Evolutionary conservation across 2,329 filamentous ascomycete species (phyloP).

Genomic region (Xylaria sp.): DNA sequence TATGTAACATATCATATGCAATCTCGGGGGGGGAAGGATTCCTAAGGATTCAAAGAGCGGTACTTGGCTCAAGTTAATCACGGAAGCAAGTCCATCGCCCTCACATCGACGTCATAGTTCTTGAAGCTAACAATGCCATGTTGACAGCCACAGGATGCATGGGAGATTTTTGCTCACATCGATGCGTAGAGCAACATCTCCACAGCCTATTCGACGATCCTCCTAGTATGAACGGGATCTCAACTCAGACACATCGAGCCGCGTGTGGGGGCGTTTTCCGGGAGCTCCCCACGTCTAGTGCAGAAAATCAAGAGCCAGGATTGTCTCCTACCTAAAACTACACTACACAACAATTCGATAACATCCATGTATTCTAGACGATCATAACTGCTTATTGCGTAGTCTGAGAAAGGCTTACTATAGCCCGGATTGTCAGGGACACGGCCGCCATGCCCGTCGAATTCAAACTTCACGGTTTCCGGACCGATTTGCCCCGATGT

Average conservation of each 20-base stretch:
- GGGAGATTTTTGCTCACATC: background rate
- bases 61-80: constrained; percentile 11
- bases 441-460: background rate
- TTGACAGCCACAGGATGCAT: background rate
- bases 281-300: constrained; percentile 17
- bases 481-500: constrained; percentile 20
- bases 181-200: background rate
- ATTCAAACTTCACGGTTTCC: constrained; percentile 14
- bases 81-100: background rate
- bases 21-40: constrained; percentile 6
- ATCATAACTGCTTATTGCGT: constrained; percentile 28
- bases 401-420: constrained; percentile 24
- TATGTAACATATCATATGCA: constrained; percentile 14
- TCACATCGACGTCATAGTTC: constrained; percentile 10
- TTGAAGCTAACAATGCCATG: background rate
- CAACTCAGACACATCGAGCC: constrained; percentile 15
- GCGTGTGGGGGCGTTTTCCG: constrained; percentile 16
- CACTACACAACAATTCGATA: constrained; percentile 6
- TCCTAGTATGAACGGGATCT: constrained; percentile 5
- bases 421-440: constrained; percentile 9
- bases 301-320: constrained; percentile 13
- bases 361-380: constrained; percentile 23
- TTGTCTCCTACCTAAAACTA: constrained; percentile 17
- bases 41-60: constrained; percentile 6
- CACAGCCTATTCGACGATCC: constrained; percentile 29